phyloP scores from a whole-genome alignment of 2,329 filamentous ascomycete genomes.

The Hypomyces rosellus region DNA sequence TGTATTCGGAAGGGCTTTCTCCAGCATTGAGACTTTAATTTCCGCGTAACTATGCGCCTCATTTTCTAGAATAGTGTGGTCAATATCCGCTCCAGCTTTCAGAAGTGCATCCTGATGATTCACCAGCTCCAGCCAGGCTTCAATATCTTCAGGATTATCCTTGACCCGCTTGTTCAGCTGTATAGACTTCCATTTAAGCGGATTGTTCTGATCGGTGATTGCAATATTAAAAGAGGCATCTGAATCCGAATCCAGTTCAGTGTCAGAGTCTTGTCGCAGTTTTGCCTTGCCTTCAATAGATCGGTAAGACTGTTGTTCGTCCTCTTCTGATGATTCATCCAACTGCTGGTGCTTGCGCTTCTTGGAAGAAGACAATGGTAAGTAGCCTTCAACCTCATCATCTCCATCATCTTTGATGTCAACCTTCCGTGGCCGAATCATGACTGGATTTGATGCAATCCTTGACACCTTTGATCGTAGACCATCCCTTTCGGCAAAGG shows the following conservation, averaged over 20 bases:
- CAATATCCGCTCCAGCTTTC: constrained; percentile 37
- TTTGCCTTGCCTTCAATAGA: constrained; percentile 62
- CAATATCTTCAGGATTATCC: constrained; percentile 58
- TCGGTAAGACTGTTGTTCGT: constrained; percentile 52
- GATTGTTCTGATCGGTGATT: constrained; percentile 31
- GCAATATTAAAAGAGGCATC: constrained; percentile 34
- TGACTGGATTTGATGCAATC: constrained; percentile 33
- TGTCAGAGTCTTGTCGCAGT: constrained; percentile 37
- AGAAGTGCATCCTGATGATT: constrained; percentile 68
- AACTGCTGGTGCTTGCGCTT: constrained; percentile 27
- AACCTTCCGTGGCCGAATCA: constrained; percentile 27
- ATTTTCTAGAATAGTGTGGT: constrained; percentile 44
- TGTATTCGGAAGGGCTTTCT: constrained; percentile 63
- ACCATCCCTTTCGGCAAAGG: constrained; percentile 38
- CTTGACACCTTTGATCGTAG: constrained; percentile 38
- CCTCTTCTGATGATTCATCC: constrained; percentile 37
- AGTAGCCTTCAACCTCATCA: constrained; percentile 37
- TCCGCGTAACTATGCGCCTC: constrained; percentile 67
- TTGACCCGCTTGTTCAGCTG: constrained; percentile 59
- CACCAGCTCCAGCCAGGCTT: constrained; percentile 73
- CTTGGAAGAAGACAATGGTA: constrained; percentile 37
- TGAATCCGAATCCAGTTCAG: constrained; percentile 44
- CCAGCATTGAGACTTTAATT: constrained; percentile 72
- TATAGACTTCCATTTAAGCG: constrained; percentile 49
- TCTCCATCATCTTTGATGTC: constrained; percentile 16